Base-by-base conservation (phyloP, 345 rosid genomes). In the Crucihimalaya himalaica region DNA sequence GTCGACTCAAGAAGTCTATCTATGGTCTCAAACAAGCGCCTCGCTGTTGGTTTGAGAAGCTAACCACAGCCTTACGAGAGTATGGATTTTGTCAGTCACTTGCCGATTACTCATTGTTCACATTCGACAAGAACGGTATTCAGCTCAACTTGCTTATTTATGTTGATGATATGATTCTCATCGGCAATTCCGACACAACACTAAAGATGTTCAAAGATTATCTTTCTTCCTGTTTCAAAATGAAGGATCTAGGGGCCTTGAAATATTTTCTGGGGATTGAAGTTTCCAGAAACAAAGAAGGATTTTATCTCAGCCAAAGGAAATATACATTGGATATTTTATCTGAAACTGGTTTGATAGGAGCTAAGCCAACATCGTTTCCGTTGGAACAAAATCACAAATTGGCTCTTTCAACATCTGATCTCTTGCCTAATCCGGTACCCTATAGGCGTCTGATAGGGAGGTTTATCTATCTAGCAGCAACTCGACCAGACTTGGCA, bases 121-220 rank as follows among this genome's bases (percentile, higher is more conserved):
- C 42, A 0, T 37, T 37, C 14, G 15, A 11, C 14, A 4, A 5
- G 2, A 11, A 3, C 0, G 11, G 12, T 3, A 0, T 12, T 37
- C 42, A 37, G 0, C 13, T 39, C 4, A 7, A 2, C 8, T 6
- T 31, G 8, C 45, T 39, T 1, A 14, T 39, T 4, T 39, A 39
- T 39, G n/a, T 39, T 0, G 45, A 39, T 39, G 45, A 39, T 1
- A 12, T 39, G 14, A 4, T 39, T 39, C 5, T 13, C 4, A 14
- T n/a, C 0, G 45, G 45, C 0, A 39, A 39, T 5, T 0, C 13
- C 1, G 6, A 12, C 0, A 1, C 0, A 0, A n/a, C 45, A 0
- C 4, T 39, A 1, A 3, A 1, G 4, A 0, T 0, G 2, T 39
- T 39, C 5, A 39, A 39, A 0, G 5, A 3, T 0, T 3, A 39